Evolutionary conservation across 1,139 yeast genomes (phyloP).

Genomic region (Kurtzmaniella quercitrusa): DNA sequence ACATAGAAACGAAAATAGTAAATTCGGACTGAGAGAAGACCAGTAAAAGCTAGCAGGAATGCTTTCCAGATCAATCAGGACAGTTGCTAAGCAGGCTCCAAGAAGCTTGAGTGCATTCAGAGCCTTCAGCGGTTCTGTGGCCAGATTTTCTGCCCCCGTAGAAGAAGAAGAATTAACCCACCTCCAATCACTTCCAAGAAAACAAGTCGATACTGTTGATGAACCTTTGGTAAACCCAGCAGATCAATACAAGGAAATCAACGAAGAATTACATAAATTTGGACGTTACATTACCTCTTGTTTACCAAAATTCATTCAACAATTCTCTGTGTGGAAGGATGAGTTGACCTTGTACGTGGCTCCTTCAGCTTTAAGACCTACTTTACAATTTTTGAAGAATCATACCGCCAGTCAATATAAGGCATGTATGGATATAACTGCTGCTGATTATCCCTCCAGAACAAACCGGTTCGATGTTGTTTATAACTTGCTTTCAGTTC

Average conservation of each 20-base stretch:
- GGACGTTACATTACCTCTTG: slow-evolving; percentile 77
- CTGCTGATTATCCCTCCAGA: slow-evolving; percentile 83
- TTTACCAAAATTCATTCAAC: slow-evolving; percentile 78
- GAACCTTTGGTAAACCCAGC: slow-evolving; percentile 75
- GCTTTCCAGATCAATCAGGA: slow-evolving; percentile 7
- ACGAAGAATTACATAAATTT: slow-evolving; percentile 76
- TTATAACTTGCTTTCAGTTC: slow-evolving; percentile 73
- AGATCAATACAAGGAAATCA: slow-evolving; percentile 64
- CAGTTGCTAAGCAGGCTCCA: slow-evolving; percentile 2
- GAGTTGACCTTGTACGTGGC: slow-evolving; percentile 76
- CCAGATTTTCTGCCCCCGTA: slow-evolving; percentile 1
- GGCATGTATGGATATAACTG: slow-evolving; percentile 76
- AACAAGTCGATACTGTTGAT: slow-evolving; percentile 28
- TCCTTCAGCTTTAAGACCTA: slow-evolving; percentile 71
- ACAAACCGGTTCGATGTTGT: slow-evolving; percentile 84
- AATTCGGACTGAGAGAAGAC: slow-evolving; percentile 1
- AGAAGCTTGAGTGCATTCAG: slow-evolving; percentile 1
- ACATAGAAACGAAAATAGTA: slow-evolving; percentile 1
- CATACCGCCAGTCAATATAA: slow-evolving; percentile 83
- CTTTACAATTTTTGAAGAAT: slow-evolving; percentile 63
- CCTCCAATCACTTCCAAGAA: slow-evolving; percentile 38
- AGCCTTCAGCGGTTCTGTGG: slow-evolving; percentile 1
- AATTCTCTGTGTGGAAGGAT: slow-evolving; percentile 87
- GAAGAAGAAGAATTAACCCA: slow-evolving; percentile 30
- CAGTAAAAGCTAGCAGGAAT: slow-evolving; percentile 1